A percentile compares a stretch with the other conserved stretches of the same genome.
Evolutionary conservation across 257 asterid genomes (phyloP).

Genomic region (Solanum stenotomum): DNA sequence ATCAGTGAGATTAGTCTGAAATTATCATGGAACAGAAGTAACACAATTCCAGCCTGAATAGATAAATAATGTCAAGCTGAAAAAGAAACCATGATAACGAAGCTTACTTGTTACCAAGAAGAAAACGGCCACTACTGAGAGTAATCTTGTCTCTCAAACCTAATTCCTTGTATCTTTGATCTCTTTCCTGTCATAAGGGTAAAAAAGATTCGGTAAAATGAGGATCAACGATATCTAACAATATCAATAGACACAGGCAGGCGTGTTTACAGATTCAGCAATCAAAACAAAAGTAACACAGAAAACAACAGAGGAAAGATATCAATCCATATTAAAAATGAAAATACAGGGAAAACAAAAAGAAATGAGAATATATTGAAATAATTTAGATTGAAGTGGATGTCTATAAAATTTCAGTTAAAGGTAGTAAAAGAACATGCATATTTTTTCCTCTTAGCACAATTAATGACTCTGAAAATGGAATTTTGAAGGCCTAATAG

Average conservation of each 20-base stretch:
- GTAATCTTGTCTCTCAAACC: slow-evolving; percentile 97
- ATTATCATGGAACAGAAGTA: background rate
- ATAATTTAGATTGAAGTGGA: background rate
- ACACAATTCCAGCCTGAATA: background rate
- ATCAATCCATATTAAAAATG: background rate
- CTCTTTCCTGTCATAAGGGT: slow-evolving; percentile 57
- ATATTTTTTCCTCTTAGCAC: background rate
- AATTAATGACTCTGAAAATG: background rate
- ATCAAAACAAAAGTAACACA: slow-evolving; percentile 5
- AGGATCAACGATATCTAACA: background rate
- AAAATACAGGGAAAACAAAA: background rate
- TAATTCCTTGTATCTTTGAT: slow-evolving; percentile 95
- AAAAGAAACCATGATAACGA: slow-evolving; percentile 1
- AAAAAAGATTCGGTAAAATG: slow-evolving; percentile 3
- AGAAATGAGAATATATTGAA: background rate
- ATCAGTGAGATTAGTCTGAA: background rate
- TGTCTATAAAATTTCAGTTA: background rate
- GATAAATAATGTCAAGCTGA: background rate
- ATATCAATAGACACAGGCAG: background rate
- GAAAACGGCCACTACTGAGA: slow-evolving; percentile 97
- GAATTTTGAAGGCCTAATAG: background rate
- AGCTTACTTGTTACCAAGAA: slow-evolving; percentile 90
- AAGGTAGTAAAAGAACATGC: background rate
- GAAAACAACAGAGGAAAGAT: background rate
- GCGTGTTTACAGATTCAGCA: background rate